Base-by-base conservation (phyloP, 163 green algal genomes). In the Chlamydomonas reinhardtii region DNA sequence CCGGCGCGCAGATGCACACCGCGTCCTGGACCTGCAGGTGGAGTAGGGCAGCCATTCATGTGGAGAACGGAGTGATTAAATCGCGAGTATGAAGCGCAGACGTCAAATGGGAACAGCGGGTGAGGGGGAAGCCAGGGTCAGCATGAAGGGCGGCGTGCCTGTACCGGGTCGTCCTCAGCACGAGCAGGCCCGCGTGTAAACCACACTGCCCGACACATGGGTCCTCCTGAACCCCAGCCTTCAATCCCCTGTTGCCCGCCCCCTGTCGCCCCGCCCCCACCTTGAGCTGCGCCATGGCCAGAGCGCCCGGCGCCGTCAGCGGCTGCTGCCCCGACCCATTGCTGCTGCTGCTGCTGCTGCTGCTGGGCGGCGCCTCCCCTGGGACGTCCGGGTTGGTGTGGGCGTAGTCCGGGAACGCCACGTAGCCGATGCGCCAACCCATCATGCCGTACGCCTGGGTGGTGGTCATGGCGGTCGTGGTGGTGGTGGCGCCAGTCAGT, bases 361-460 rank as follows among this genome's bases (percentile, higher is more conserved):
- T 22, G 64, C 27, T 71, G 64, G 59, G 22, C 22, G 29, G 25
- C 65, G 16, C 35, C 25, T 74, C 62, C 12, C 76, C 76, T 62
- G 62, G 56, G 35, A 76, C 77, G 32, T 76, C 77, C 61, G 5
- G 54, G 65, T 84, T 84, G 76, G 73, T 31, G 43, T 84, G 82
- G 22, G 87, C 62, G 71, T 93, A 93, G 66, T 98, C 94, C 0
- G 88, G 92, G 52, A 92, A 94, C 1, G 90, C 92, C 20, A 96
- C 82, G 83, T 95, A 96, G 31, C 97, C 97, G 43, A 98, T 89
- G 11, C 97, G 92, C 97, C 97, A 99, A 2, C 97, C 96, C 95
- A 98, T 98, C 97, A 99, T 98, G 82, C 97, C 97, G 88, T 96
- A 98, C 16, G 94, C 94, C 94, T 96, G 90, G 48, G 43, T 11